Conservation (phyloP, 371 early-diverging fungal genomes). For the Edhazardia aedis region DNA sequence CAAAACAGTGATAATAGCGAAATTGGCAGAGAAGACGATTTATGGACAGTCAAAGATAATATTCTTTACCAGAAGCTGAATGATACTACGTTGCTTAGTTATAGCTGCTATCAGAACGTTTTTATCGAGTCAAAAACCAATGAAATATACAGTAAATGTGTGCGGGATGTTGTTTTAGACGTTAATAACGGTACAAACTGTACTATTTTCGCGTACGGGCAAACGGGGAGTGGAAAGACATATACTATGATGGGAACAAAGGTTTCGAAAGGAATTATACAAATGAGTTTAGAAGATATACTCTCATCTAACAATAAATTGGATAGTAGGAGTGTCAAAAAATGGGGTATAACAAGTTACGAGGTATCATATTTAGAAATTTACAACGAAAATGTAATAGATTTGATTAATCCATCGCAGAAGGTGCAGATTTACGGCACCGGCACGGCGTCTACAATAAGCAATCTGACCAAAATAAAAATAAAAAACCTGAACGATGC, state of each 20-base stretch:
- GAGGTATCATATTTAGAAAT: conserved; percentile 70
- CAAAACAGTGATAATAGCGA: too few relatives aligned
- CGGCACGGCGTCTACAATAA: not conserved
- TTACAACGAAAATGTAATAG: conserved; percentile 75
- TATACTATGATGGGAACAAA: not conserved
- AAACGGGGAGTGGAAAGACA: conserved; percentile 88
- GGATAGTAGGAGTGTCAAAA: too few relatives aligned
- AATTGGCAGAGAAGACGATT: not conserved
- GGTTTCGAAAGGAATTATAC: not conserved
- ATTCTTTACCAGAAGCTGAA: not conserved
- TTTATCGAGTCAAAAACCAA: not conserved
- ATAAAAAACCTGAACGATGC: not conserved
- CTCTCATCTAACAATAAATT: too few relatives aligned
- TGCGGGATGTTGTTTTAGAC: not conserved
- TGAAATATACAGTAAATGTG: not conserved
- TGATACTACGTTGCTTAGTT: not conserved
- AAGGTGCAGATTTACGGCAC: not conserved
- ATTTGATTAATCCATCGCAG: conserved; percentile 51
- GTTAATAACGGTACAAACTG: not conserved
- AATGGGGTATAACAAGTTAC: conserved; percentile 46
- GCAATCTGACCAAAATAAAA: not conserved
- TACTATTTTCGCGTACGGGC: conserved; percentile 87
- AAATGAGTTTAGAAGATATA: not conserved
- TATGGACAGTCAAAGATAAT: not conserved
- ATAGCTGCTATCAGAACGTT: not conserved